Conservation (phyloP, 1,284 basidiomycete species). For the Naganishia sp. region DNA sequence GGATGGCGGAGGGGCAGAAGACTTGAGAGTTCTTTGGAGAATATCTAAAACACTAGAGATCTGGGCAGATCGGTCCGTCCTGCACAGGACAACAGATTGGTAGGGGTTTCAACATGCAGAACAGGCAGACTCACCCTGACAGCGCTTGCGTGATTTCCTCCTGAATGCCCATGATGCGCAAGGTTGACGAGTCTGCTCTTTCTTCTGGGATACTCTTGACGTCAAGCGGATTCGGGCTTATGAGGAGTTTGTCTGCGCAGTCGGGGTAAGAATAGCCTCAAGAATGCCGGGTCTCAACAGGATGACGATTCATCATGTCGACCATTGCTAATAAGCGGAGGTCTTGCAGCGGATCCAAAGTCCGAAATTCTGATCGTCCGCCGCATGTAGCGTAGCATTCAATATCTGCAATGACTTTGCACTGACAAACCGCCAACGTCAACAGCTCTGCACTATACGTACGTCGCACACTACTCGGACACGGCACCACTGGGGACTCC, state of each 20-base stretch:
- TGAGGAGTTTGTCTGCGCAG: too few relatives aligned
- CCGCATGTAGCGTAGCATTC: too few relatives aligned
- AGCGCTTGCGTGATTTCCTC: conserved; percentile 12
- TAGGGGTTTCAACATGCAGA: neutral
- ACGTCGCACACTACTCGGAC: neutral
- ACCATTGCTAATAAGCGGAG: conserved; percentile 2
- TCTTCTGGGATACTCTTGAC: too few relatives aligned
- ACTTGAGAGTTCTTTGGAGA: conserved; percentile 4
- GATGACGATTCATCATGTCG: conserved; percentile 10
- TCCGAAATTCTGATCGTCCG: conserved; percentile 17
- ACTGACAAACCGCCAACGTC: too few relatives aligned
- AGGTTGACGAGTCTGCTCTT: neutral
- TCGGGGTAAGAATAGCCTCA: too few relatives aligned
- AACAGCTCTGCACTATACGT: too few relatives aligned
- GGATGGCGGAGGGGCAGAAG: conserved; percentile 16
- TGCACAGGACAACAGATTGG: neutral
- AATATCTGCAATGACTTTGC: too few relatives aligned
- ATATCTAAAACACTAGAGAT: conserved; percentile 9
- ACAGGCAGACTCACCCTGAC: conserved; percentile 5
- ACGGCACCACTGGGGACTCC: neutral
- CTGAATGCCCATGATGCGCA: conserved; percentile 2
- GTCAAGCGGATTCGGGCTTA: too few relatives aligned
- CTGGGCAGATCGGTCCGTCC: conserved; percentile 16
- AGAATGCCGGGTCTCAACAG: neutral
- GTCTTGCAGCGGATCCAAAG: conserved; percentile 16